These are phyloP conservation scores for Pholiota microspora DNA, from an alignment of 768 basidiomycete species.

Conservation along the genomic window DNA sequence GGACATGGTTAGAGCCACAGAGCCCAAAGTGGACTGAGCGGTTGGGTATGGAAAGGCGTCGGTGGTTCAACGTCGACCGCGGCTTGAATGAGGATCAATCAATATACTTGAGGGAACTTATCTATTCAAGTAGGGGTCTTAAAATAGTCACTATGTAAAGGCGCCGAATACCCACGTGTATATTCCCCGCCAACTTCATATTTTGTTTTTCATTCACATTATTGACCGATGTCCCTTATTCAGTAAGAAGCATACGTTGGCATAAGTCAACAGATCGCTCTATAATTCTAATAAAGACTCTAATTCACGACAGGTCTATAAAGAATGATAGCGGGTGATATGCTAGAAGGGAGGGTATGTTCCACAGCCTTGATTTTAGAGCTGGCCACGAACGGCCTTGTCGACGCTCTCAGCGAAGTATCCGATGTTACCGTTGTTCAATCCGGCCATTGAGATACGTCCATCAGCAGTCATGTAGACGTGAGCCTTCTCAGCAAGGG, in stretches of 20 bases:
- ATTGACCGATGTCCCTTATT: no score
- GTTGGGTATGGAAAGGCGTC: background rate
- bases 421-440: constrained; percentile 81
- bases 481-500: constrained; percentile 83
- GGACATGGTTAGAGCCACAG: constrained; percentile 1
- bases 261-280: background rate
- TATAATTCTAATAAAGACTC: background rate
- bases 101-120: background rate
- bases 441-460: constrained; percentile 91
- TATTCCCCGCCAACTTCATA: no score
- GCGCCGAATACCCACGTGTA: no score
- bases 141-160: background rate
- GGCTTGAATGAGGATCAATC: background rate
- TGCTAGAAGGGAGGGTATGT: constrained; percentile 3
- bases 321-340: constrained; percentile 6
- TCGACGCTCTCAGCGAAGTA: constrained; percentile 90
- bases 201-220: no score
- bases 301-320: constrained; percentile 1
- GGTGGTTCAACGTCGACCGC: background rate
- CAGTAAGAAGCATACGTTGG: no score
- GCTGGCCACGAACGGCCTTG: constrained; percentile 73
- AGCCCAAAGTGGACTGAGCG: background rate
- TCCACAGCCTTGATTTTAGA: constrained; percentile 40
- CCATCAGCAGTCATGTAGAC: constrained; percentile 95
- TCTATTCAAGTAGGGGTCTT: background rate